Evolutionary conservation across 2,329 filamentous ascomycete genomes (phyloP).

Genomic region (Trichophyton rubrum): DNA sequence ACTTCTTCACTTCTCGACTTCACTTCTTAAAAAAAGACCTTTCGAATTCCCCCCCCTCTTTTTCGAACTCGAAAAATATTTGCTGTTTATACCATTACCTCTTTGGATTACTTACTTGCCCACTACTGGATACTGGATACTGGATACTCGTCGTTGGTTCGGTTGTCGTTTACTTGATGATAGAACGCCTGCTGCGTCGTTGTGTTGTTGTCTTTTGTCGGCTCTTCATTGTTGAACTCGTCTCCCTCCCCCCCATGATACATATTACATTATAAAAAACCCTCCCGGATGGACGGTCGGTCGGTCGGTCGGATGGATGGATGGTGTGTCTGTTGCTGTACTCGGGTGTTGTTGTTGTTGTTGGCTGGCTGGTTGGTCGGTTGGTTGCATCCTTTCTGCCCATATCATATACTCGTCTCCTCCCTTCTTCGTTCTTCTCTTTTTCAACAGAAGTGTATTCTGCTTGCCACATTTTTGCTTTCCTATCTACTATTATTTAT

Average conservation of each 20-base stretch:
- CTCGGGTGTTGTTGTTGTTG: not conserved
- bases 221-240: not conserved
- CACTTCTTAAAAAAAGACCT: not conserved
- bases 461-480: not conserved
- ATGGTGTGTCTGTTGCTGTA: constrained; percentile 1
- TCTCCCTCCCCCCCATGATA: not conserved
- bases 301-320: not conserved
- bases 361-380: not conserved
- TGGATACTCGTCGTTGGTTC: not conserved
- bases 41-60: not conserved
- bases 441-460: not conserved
- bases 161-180: not conserved
- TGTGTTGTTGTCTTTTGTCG: not conserved
- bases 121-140: not conserved
- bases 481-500: not conserved
- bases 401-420: too few species aligned
- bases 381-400: not conserved
- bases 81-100: not conserved
- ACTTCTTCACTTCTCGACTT: not conserved
- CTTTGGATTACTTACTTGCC: not conserved
- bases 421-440: not conserved
- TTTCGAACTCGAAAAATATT: constrained; percentile 3
- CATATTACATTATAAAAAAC: not conserved
- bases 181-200: constrained; percentile 1
- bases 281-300: not conserved